Conservation (phyloP, 495 filamentous ascomycete species). For the Margaritispora aquatica region DNA sequence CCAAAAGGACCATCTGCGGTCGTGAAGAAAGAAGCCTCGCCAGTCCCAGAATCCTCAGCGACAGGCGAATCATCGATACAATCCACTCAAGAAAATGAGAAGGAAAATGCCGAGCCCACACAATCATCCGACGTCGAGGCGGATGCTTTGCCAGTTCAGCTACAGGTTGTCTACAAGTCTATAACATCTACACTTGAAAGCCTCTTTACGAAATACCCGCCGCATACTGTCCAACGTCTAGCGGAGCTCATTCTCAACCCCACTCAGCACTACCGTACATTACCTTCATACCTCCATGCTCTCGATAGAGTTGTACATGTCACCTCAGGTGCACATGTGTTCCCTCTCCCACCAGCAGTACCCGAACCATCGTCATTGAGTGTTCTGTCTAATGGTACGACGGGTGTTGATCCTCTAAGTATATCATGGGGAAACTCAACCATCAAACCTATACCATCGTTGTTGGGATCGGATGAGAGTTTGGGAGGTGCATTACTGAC, state of each 20-base stretch:
- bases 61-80: not conserved
- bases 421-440: constrained; percentile 30
- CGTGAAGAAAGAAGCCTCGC: not conserved
- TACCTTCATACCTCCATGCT: constrained; percentile 82
- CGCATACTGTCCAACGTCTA: constrained; percentile 88
- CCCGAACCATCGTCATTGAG: constrained; percentile 39
- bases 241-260: constrained; percentile 84
- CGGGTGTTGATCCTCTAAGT: constrained; percentile 19
- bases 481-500: constrained; percentile 89
- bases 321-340: constrained; percentile 71
- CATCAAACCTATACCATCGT: constrained; percentile 24
- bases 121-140: not conserved
- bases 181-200: constrained; percentile 61
- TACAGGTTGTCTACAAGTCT: constrained; percentile 54
- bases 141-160: constrained; percentile 53
- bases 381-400: constrained; percentile 26
- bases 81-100: constrained; percentile 15
- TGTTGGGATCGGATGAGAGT: constrained; percentile 74
- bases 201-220: constrained; percentile 68
- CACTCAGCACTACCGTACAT: constrained; percentile 67
- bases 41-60: not conserved
- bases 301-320: constrained; percentile 89
- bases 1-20: constrained; percentile 10
- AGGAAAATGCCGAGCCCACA: constrained; percentile 25
- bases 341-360: constrained; percentile 67